These are phyloP conservation scores for Cryphonectria naterciae DNA, from an alignment of 2,329 filamentous ascomycete genomes.

Conservation along the genomic window DNA sequence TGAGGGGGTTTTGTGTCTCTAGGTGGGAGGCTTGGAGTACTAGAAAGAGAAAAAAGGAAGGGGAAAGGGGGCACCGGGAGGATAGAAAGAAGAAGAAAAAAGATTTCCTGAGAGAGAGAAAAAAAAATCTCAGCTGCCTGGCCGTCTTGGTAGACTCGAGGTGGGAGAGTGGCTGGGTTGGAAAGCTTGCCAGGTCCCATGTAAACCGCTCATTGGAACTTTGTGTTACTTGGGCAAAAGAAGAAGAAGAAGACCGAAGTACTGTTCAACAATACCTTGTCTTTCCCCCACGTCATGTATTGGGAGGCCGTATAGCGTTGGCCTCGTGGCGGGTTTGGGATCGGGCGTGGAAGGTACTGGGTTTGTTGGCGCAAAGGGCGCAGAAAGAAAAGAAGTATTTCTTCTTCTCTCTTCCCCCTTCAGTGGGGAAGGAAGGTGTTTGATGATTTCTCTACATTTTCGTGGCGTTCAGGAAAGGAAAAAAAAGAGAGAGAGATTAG, in stretches of 20 bases:
- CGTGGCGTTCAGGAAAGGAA: neutral
- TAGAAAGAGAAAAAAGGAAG: neutral
- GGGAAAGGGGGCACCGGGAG: too few relatives aligned
- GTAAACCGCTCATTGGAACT: neutral
- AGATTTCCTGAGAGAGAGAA: too few relatives aligned
- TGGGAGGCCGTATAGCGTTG: too few relatives aligned
- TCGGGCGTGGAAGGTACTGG: neutral
- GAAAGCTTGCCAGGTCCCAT: neutral
- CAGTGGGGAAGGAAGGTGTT: neutral
- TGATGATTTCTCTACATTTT: slow-evolving; percentile 6
- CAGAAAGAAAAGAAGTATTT: neutral
- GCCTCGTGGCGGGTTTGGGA: neutral
- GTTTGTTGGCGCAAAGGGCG: neutral
- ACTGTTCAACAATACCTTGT: neutral
- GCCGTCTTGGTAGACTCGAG: neutral
- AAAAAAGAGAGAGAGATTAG: neutral
- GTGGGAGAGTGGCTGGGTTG: neutral
- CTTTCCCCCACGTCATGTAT: neutral
- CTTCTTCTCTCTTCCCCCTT: neutral
- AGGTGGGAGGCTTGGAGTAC: neutral
- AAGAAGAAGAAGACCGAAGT: neutral
- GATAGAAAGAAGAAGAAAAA: neutral
- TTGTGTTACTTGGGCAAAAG: neutral
- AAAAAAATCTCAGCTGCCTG: neutral
- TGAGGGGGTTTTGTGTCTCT: slow-evolving; percentile 47